phyloP scores from a whole-genome alignment of 1,284 basidiomycete genomes.

The Schizophyllum commune region DNA sequence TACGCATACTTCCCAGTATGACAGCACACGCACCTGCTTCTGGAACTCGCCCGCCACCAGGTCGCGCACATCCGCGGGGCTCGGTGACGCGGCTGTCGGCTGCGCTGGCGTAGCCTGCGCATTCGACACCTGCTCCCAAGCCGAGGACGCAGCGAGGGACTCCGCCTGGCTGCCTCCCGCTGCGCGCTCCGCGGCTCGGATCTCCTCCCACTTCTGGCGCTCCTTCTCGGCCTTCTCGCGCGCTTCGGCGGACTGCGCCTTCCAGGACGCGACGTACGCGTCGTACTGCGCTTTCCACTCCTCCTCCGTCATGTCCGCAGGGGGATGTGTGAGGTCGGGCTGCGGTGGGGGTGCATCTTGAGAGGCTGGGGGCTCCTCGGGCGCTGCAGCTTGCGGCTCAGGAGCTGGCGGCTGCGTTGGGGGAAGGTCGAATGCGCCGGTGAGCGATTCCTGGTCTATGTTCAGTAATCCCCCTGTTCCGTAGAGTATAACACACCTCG shows the following conservation, averaged over 20 bases:
- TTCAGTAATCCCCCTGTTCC: neutral
- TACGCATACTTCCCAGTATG: neutral
- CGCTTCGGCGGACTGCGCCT: constrained; percentile 60
- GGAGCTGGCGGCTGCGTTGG: neutral
- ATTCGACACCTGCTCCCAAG: neutral
- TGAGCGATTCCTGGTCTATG: neutral
- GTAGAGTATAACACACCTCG: neutral
- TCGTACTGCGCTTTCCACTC: constrained; percentile 22
- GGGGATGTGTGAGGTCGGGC: constrained; percentile 8
- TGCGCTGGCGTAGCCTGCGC: neutral
- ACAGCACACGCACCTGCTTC: constrained; percentile 21
- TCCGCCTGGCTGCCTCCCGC: constrained; percentile 23
- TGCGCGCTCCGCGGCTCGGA: constrained; percentile 34
- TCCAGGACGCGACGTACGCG: neutral
- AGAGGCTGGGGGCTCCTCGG: constrained; percentile 5
- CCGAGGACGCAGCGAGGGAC: neutral
- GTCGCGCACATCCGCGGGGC: constrained; percentile 36
- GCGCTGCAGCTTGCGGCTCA: neutral
- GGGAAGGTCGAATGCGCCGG: neutral
- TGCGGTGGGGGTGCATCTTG: neutral
- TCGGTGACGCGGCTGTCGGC: constrained; percentile 10
- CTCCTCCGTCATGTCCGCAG: constrained; percentile 17
- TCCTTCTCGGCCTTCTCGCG: constrained; percentile 69
- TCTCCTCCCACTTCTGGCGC: constrained; percentile 63
- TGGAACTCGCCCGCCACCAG: constrained; percentile 33